A percentile compares a stretch with the other conserved stretches of the same genome.
Evolutionary conservation across 2,329 filamentous ascomycete genomes (phyloP).

Genomic region (Xenoacremonium recifei): DNA sequence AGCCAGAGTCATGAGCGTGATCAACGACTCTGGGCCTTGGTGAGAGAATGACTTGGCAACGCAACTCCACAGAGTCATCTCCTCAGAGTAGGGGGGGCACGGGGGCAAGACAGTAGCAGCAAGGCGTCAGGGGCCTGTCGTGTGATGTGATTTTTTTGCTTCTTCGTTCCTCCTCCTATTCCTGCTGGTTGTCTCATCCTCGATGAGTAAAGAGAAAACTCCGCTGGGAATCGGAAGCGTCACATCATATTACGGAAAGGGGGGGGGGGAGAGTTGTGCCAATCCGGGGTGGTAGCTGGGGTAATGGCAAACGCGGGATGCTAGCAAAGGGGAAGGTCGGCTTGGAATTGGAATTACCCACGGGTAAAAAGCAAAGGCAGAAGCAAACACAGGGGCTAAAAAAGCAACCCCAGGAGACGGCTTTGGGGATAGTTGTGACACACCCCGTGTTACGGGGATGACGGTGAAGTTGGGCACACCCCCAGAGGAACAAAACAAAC

Average conservation of each 20-base stretch:
- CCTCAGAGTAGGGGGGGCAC: conserved; percentile 10
- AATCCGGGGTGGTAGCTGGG: conserved; percentile 24
- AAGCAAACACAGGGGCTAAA: too few relatives aligned
- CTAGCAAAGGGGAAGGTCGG: conserved; percentile 4
- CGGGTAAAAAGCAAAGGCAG: conserved; percentile 8
- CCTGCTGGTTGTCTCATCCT: conserved; percentile 3
- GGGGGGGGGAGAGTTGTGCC: neutral
- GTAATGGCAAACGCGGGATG: conserved; percentile 17
- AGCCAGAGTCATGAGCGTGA: too few relatives aligned
- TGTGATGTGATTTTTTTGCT: conserved; percentile 1
- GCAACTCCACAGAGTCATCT: too few relatives aligned
- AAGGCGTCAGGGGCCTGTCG: neutral
- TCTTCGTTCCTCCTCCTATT: conserved; percentile 3
- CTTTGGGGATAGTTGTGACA: too few relatives aligned
- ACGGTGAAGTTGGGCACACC: too few relatives aligned
- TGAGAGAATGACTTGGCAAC: too few relatives aligned
- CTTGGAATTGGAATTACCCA: conserved; percentile 9
- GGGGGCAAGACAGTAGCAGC: neutral
- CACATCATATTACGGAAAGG: too few relatives aligned
- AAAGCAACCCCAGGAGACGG: too few relatives aligned
- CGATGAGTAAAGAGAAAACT: conserved; percentile 12
- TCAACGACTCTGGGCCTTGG: too few relatives aligned
- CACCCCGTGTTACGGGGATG: too few relatives aligned
- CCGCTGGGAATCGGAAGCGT: too few relatives aligned
- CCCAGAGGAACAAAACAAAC: too few relatives aligned